A percentile compares a stretch with the other conserved stretches of the same genome.
Conservation (phyloP, 106 monocot genomes). For the Vanilla planifolia region DNA sequence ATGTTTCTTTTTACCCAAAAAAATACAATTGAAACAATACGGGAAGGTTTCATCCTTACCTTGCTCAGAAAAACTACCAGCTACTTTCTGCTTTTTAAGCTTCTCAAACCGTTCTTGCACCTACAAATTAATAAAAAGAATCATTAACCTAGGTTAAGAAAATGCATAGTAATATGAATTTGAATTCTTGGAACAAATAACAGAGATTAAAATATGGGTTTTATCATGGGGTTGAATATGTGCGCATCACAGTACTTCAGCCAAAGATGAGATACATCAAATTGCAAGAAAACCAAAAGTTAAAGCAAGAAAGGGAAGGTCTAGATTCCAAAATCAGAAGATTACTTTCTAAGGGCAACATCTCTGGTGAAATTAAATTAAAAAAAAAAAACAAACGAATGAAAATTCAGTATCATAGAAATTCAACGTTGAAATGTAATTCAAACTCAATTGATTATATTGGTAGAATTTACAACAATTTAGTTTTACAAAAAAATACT, state of each 20-base stretch:
- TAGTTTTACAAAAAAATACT: not conserved
- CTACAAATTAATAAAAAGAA: slow-evolving; percentile 22
- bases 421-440: not conserved
- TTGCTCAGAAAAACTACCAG: slow-evolving; percentile 76
- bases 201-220: too few species aligned
- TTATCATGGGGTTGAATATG: too few species aligned
- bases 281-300: too few species aligned
- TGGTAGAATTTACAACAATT: not conserved
- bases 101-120: slow-evolving; percentile 94
- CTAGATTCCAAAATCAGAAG: too few species aligned
- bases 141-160: not conserved
- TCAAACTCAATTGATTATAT: not conserved
- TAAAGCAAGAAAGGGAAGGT: too few species aligned
- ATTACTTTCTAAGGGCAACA: too few species aligned
- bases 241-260: too few species aligned
- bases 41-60: slow-evolving; percentile 34
- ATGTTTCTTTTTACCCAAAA: not conserved
- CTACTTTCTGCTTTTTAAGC: slow-evolving; percentile 83
- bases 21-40: not conserved
- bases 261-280: too few species aligned
- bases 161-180: not conserved
- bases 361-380: too few species aligned
- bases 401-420: not conserved
- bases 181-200: too few species aligned
- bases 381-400: not conserved